Base-by-base conservation (phyloP, 768 basidiomycete species). In the Dacryopinax primogenitus region DNA sequence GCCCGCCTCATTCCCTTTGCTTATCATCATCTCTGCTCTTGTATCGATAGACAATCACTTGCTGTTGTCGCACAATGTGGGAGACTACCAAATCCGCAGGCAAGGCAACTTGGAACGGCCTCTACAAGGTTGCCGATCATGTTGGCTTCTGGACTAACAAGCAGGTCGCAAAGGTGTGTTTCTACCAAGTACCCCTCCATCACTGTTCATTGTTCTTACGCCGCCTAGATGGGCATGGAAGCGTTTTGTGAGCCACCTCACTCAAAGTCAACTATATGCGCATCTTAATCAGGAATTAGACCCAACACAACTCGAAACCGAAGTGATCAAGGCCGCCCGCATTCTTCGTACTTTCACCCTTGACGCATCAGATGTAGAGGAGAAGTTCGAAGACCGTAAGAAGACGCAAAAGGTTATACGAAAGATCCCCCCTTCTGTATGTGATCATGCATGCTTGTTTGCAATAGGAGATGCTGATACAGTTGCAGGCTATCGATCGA, bases 291-390 rank as follows among this genome's bases (percentile, higher is more conserved):
- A 3, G 6, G 4, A 3, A 44, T 4, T 23, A 44, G 41, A 44
- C 41, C 41, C 41, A 15, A 44, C 41, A 6, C 16, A 44, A 6
- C 41, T 44, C 41, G 41, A 64, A 28, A 26, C 23, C 37, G 66
- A 66, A 61, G 23, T 64, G 6, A 32, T 47, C 28, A 64, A 64
- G 30, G 28, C 32, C 28, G 28, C 32, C 28, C 36, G 64, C 11
- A 64, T 64, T 21, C 45, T 64, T 23, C 36, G 39, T 32, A 47
- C 39, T 3, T 64, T 64, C 64, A 64, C 64, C 15, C 41, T 44
- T 18, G 41, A 44, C 41, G 41, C 41, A 18, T 23, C 41, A 15
- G 41, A 44, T 18, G 7, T 15, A 44, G 41, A 47, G 13, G 64
- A 47, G 28, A 4, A 6, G 28, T 62, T 62, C n/a, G 9, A 4